These are phyloP conservation scores for Macrocybe sp. DNA, from an alignment of 1,284 basidiomycete species.

Conservation along the genomic window DNA sequence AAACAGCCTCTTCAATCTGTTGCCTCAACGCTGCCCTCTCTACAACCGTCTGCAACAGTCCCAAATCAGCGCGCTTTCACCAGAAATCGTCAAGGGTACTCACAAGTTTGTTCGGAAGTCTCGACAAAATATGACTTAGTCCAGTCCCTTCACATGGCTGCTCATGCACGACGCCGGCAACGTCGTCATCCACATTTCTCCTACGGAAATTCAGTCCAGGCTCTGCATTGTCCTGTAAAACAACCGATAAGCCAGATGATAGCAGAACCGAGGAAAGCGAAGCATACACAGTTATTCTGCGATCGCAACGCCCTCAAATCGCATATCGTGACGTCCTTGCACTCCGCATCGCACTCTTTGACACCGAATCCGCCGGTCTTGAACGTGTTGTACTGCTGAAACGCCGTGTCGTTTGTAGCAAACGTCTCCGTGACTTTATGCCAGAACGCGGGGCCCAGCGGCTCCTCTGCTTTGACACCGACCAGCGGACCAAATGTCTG, in stretches of 20 bases:
- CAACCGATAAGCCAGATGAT: neutral
- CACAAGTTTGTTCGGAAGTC: conserved; percentile 6
- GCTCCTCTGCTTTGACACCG: conserved; percentile 23
- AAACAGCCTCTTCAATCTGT: too few relatives aligned
- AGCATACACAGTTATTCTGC: conserved; percentile 46
- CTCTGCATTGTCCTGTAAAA: conserved; percentile 17
- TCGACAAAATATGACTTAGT: too few relatives aligned
- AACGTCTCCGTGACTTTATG: conserved; percentile 55
- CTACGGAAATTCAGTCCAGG: conserved; percentile 23
- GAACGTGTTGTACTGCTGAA: conserved; percentile 39
- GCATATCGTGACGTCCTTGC: conserved; percentile 42
- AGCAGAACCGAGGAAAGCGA: neutral
- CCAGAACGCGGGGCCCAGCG: conserved; percentile 50
- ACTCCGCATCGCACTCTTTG: conserved; percentile 33
- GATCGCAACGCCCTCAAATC: conserved; percentile 42
- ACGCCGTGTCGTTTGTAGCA: conserved; percentile 40
- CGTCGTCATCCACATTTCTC: conserved; percentile 1
- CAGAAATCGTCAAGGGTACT: neutral
- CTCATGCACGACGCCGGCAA: neutral
- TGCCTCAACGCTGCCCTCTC: too few relatives aligned
- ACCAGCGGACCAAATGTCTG: conserved; percentile 43
- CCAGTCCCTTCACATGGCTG: too few relatives aligned
- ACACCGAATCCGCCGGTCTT: conserved; percentile 35
- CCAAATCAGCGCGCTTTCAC: too few relatives aligned
- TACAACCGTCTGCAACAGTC: too few relatives aligned